These are phyloP conservation scores for Pichia eremophila DNA, from an alignment of 805 yeast species.

Conservation along the genomic window DNA sequence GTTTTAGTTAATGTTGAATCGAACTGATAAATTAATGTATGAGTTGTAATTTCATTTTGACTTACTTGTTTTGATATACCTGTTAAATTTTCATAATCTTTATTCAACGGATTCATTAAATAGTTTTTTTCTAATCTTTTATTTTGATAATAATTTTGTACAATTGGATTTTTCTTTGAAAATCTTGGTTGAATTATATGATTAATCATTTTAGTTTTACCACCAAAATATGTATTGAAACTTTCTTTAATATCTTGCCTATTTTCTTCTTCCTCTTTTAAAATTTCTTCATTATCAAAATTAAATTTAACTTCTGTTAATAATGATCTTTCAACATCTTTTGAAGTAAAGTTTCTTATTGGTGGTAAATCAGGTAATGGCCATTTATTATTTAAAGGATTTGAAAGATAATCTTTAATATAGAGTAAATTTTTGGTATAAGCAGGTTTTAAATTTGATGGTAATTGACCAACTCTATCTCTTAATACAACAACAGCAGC, in stretches of 20 bases:
- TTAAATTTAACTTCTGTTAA: constrained; percentile 66
- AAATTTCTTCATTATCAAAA: constrained; percentile 39
- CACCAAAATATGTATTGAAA: constrained; percentile 11
- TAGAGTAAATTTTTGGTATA: constrained; percentile 58
- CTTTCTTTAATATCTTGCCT: constrained; percentile 9
- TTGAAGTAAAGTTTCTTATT: constrained; percentile 52
- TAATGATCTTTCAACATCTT: constrained; percentile 73
- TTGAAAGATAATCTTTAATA: constrained; percentile 48
- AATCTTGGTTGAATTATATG: constrained; percentile 25
- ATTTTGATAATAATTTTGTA: constrained; percentile 40
- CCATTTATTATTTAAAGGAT: constrained; percentile 41
- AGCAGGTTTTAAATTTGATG: constrained; percentile 70
- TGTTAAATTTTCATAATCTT: constrained; percentile 23
- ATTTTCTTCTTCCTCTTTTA: constrained; percentile 24
- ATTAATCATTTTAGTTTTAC: constrained; percentile 21
- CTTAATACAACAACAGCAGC: constrained; percentile 78
- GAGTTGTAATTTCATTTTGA: constrained; percentile 40
- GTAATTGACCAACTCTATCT: constrained; percentile 72
- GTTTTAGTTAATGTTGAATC: constrained; percentile 38
- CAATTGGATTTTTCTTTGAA: constrained; percentile 13
- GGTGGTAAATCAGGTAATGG: constrained; percentile 67
- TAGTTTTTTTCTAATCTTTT: constrained; percentile 61
- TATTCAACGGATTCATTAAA: constrained; percentile 55
- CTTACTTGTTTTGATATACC: constrained; percentile 26
- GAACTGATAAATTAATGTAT: constrained; percentile 49